Evolutionary conservation across 306 rosid genomes (phyloP), one percentile per base, ranked within the genome.

Genomic region (Argentina anserina): DNA sequence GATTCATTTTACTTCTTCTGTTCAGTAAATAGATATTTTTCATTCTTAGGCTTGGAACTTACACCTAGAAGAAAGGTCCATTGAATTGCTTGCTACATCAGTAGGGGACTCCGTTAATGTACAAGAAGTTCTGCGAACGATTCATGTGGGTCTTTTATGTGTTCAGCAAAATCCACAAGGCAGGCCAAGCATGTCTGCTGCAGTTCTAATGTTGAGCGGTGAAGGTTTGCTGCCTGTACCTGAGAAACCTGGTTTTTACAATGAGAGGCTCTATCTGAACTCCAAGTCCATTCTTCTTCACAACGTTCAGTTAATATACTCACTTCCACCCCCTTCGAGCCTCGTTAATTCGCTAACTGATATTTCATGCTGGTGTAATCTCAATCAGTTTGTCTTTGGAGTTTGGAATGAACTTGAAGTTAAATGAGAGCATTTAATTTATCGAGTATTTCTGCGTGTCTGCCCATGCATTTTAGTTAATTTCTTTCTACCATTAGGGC

Each of bases 41-140:
- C 43, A 12, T 62, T 62, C 34, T 28, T 15, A 58, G 64, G 64
- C 64, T 28, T 58, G 64, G 64, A 58, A 58, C 20, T 28, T 28
- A 58, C 64, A 58, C 64, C 5, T 2, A 9, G 67, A 62, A 62
- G 43, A 13, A 3, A 62, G 43, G 28, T 34, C 67, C 43, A 62
- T 62, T 62, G 67, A 34, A 18, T 33, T 62, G 67, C 67, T 62
- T 62, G 67, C 21, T 33, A 34, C 67, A 62, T 34, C 67, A 34
- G 23, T 62, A 18, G 41, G 43, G 67, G 67, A 62, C 67, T 34
- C 42, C 23, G 20, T 33, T 34, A 36, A 33, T 62, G 14, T 20
- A 62, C 67, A 33, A 7, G 67, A 62, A 62, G 43, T 62, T 34
- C 25, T 62, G 43, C 41, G 43, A 33, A 8, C 42, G 42, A 34